These are phyloP conservation scores for Apiospora saccharicola DNA, from an alignment of 2,329 filamentous ascomycete genomes.

Conservation along the genomic window DNA sequence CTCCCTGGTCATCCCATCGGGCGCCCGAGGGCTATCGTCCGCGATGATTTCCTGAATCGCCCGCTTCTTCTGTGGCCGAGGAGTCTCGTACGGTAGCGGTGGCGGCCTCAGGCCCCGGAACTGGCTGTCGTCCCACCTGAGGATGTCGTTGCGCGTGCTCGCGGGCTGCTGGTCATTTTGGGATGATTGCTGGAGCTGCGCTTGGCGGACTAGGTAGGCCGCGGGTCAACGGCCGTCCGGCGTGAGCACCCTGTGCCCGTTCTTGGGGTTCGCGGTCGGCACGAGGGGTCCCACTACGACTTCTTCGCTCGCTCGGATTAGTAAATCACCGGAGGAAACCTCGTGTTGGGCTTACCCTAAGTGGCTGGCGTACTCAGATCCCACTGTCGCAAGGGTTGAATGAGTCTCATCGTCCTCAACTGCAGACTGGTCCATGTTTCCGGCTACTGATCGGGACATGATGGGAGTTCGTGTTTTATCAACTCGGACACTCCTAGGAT, in stretches of 20 bases:
- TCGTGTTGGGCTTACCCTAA: background rate
- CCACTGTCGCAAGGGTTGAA: background rate
- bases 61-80: constrained; percentile 35
- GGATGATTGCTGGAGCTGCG: constrained; percentile 26
- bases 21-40: constrained; percentile 36
- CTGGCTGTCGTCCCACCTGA: constrained; percentile 28
- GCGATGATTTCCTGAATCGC: constrained; percentile 34
- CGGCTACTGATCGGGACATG: background rate
- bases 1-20: constrained; percentile 41
- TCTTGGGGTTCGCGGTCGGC: background rate
- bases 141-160: constrained; percentile 25
- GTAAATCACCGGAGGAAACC: background rate
- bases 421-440: background rate
- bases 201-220: constrained; percentile 21
- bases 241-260: background rate
- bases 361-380: background rate
- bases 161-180: constrained; percentile 12
- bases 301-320: background rate
- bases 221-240: constrained; percentile 26
- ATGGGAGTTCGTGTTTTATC: background rate
- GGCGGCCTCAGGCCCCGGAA: constrained; percentile 34
- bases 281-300: constrained; percentile 2
- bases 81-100: constrained; percentile 31
- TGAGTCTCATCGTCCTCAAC: background rate
- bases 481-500: background rate